A percentile compares a stretch with the other conserved stretches of the same genome.
phyloP scores from a whole-genome alignment of 1,284 basidiomycete species.

The Ustilago shanxiensis region DNA sequence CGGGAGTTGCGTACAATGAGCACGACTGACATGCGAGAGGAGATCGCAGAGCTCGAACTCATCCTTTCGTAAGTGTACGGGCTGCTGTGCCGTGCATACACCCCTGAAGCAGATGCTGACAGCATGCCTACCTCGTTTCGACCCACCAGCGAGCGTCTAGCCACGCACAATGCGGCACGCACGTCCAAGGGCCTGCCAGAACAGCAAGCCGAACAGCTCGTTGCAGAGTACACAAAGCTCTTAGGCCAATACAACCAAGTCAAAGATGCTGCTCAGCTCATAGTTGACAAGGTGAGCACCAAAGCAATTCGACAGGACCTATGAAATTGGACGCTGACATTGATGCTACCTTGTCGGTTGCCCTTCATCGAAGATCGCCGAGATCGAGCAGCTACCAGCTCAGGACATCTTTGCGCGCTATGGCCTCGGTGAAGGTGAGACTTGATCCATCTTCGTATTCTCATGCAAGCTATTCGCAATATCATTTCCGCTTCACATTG shows the following conservation, averaged over 20 bases:
- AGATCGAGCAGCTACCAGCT: constrained; percentile 41
- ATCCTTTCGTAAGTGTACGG: constrained; percentile 23
- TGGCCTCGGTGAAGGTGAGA: constrained; percentile 20
- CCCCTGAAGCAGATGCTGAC: neutral
- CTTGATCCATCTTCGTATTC: neutral
- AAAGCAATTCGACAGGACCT: too few relatives aligned
- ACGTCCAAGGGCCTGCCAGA: constrained; percentile 6
- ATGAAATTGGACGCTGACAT: too few relatives aligned
- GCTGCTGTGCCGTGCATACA: neutral
- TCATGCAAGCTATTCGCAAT: neutral
- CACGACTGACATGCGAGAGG: constrained; percentile 23
- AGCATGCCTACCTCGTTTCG: neutral
- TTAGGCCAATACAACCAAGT: constrained; percentile 45
- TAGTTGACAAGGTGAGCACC: constrained; percentile 41
- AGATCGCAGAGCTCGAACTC: constrained; percentile 31
- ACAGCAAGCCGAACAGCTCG: constrained; percentile 34
- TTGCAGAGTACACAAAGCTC: constrained; percentile 35
- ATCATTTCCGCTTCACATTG: neutral
- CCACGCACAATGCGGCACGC: constrained; percentile 28
- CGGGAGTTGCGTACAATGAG: constrained; percentile 19
- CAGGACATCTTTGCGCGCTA: constrained; percentile 33
- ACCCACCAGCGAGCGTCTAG: constrained; percentile 15
- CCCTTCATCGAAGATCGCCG: constrained; percentile 30
- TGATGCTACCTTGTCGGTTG: neutral
- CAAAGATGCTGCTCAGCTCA: constrained; percentile 38